Conservation (phyloP, 2,329 filamentous ascomycete genomes). For the Fusarium veterinarium region DNA sequence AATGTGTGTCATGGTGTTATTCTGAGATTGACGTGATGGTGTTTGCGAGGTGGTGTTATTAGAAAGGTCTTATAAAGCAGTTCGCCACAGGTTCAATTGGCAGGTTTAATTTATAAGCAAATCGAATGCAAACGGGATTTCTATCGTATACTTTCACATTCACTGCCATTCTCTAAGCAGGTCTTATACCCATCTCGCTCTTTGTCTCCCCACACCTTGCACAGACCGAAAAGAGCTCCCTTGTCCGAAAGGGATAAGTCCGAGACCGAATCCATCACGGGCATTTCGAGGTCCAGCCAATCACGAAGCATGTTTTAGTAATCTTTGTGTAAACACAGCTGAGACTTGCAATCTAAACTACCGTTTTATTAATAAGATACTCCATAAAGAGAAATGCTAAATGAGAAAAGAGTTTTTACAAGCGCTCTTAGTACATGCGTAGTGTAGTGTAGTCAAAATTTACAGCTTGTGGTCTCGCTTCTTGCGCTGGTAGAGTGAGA, state of each 20-base stretch:
- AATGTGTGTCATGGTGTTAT: conserved; percentile 38
- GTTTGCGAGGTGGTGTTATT: conserved; percentile 8
- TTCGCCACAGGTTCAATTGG: conserved; percentile 7
- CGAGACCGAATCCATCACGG: conserved; percentile 13
- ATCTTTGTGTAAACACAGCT: conserved; percentile 42
- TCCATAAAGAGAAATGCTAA: neutral
- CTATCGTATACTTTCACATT: neutral
- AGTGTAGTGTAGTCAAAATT: neutral
- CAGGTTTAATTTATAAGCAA: conserved; percentile 8
- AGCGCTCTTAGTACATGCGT: neutral
- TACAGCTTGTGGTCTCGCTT: conserved; percentile 39
- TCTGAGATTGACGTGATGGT: neutral
- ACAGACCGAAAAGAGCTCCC: conserved; percentile 12
- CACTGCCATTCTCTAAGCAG: neutral
- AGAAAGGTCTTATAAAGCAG: neutral
- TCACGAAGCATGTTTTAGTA: conserved; percentile 49
- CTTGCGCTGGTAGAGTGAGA: conserved; percentile 43
- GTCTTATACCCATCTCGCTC: conserved; percentile 34
- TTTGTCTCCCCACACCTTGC: conserved; percentile 25
- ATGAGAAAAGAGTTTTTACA: neutral
- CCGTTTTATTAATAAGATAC: neutral
- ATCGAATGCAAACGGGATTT: neutral
- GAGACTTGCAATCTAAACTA: conserved; percentile 7
- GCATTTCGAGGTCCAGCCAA: conserved; percentile 38
- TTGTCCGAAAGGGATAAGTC: conserved; percentile 25